Base-by-base conservation (phyloP, 2,329 filamentous ascomycete genomes). In the Aulographum hederae region DNA sequence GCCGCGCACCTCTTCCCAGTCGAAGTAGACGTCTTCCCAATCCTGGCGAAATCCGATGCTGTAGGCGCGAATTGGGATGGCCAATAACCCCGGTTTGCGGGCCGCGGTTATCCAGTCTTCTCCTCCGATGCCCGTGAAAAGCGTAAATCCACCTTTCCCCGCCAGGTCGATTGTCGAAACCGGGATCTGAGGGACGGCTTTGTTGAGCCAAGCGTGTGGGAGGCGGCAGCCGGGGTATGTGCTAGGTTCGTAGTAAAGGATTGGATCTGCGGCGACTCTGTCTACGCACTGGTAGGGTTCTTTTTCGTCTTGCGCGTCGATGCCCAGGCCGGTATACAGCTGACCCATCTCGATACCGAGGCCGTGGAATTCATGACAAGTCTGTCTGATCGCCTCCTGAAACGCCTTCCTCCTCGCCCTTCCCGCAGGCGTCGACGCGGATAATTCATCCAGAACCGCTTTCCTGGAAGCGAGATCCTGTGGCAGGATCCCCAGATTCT, bases 141-240 rank as follows among this genome's bases (percentile, higher is more conserved):
- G 36, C 0, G 33, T 20, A 25, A 48, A 47, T 0, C 30, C 11
- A 1, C 66, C 63, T 31, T 72, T 55, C 0, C 70, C 70, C 0
- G 65, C 65, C 2, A 76, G 47, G 44, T 76, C 71, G 28, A 69
- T 61, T 0, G 69, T 74, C 1, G 67, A 73, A 13, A 67, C 48
- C 11, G 51, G 50, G 32, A 56, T 43, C 6, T 50, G 48, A 0
- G 67, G 61, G 8, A 55, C 41, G 5, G 52, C 41, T 14, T 55
- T 57, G 47, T 70, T 66, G 12, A 76, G 49, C 72, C 72, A 76
- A 1, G 57, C 69, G 46, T 78, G 72, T 4, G 73, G 72, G 15
- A 75, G 47, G 2, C 70, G 54, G 18, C 56, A 55, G 5, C 72
- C 73, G 1, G 72, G 72, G 40, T 63, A 70, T 3, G 71, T 74